Base-by-base conservation (phyloP, 2,329 filamentous ascomycete species). In the Fusarium xyrophilum region DNA sequence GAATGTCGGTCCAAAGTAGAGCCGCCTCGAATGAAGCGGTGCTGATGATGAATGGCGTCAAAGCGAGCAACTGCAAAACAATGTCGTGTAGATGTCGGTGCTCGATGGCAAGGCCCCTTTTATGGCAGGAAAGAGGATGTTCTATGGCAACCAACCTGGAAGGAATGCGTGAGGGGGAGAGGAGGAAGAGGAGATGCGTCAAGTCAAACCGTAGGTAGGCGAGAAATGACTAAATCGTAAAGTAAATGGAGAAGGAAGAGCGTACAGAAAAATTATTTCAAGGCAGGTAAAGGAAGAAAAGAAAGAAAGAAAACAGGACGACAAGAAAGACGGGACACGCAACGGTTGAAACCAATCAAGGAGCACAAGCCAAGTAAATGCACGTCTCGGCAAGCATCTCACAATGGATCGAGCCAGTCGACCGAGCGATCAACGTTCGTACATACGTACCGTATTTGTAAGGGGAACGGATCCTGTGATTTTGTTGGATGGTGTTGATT, bases 401-500 rank as follows among this genome's bases (percentile, higher is more conserved):
- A 14, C 43, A 59, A 54, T 54, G 21, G 38, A 46, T 54, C 28
- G 12, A 54, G 30, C 30, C 25, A 53, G 64, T 63, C 56, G 67
- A 50, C 68, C 55, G 33, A 60, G 69, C 38, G 56, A 70, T 55
- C 46, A 30, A 33, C 42, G 47, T 43, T 56, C 44, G 64, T 67
- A 74, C 71, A 62, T 68, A 74, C 71, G 68, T 68, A 74, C 72
- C 71, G 73, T 64, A 61, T 57, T 64, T 67, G 55, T 64, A 65
- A 67, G 48, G 43, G 63, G 61, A 60, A 59, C 47, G 33, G 59
- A 69, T 70, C 57, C 56, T 65, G 52, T 64, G 47, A 56, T 66
- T 66, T 60, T 59, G 51, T 65, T 50, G 60, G 40, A 63, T 59
- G 61, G 56, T 70, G 65, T 69, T 65, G 53, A 57, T 57, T 59